Evolutionary conservation across 305 asterid species (phyloP).

Genomic region (Fraxinus angustifolia): DNA sequence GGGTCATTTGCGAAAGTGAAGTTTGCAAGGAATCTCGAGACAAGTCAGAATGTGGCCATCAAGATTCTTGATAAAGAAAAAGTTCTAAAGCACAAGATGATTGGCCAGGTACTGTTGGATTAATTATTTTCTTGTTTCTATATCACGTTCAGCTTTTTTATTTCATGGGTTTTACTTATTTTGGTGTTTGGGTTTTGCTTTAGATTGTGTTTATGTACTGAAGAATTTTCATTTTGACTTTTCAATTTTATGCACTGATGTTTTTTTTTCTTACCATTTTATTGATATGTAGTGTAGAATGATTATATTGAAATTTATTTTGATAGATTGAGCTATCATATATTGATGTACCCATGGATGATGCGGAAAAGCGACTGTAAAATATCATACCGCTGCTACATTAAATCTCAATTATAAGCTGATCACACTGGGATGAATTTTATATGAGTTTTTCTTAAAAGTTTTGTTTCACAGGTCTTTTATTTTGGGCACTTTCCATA

Average conservation of each 20-base stretch:
- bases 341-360: not conserved
- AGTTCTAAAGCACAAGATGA: slow-evolving; percentile 93
- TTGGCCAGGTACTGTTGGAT: slow-evolving; percentile 58
- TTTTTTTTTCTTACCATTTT: not conserved
- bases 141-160: not conserved
- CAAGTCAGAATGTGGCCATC: slow-evolving; percentile 82
- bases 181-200: not conserved
- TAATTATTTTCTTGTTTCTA: not conserved
- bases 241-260: not conserved
- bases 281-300: not conserved
- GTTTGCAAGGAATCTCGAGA: slow-evolving; percentile 83
- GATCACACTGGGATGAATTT: not conserved
- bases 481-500: not conserved
- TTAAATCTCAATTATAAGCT: not conserved
- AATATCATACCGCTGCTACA: not conserved
- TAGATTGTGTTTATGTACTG: not conserved
- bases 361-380: not conserved
- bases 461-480: not conserved
- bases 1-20: slow-evolving; percentile 94
- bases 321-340: not conserved
- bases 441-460: not conserved
- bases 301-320: not conserved
- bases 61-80: slow-evolving; percentile 95
- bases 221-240: not conserved
- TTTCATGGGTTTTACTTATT: not conserved